These are phyloP conservation scores for Cyclospora cayetanensis DNA, from an alignment of 169 alveolate genomes.

Conservation along the genomic window DNA sequence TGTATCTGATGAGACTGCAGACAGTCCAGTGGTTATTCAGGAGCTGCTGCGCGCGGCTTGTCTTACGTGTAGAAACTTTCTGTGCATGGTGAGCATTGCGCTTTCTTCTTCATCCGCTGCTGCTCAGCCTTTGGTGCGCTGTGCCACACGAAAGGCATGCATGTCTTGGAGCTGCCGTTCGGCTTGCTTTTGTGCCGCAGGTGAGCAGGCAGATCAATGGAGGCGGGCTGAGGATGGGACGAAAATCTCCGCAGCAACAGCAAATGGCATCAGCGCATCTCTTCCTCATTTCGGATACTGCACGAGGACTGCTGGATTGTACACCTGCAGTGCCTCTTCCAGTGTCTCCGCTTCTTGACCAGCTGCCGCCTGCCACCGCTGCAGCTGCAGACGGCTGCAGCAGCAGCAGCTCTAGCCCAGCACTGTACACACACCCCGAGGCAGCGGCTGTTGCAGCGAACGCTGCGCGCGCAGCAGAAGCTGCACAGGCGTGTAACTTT, in stretches of 20 bases:
- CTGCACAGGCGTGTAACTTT: neutral
- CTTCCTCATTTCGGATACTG: constrained; percentile 19
- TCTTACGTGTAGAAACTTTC: neutral
- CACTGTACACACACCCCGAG: neutral
- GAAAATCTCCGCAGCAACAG: constrained; percentile 41
- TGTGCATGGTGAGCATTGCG: constrained; percentile 28
- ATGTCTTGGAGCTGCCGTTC: neutral
- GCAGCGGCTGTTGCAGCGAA: constrained; percentile 49
- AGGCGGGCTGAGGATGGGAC: constrained; percentile 8
- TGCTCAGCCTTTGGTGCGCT: constrained; percentile 4
- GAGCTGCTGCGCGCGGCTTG: constrained; percentile 59
- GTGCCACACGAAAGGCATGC: neutral
- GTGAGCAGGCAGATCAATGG: constrained; percentile 56
- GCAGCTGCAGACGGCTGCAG: neutral
- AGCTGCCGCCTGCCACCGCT: neutral
- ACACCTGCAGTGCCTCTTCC: constrained; percentile 40
- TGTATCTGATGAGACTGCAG: constrained; percentile 54
- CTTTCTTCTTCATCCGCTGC: neutral
- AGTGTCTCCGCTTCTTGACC: constrained; percentile 17
- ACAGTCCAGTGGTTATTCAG: constrained; percentile 41
- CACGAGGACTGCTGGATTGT: neutral
- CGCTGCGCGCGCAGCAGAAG: constrained; percentile 16
- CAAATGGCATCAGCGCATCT: constrained; percentile 32
- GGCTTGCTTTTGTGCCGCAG: neutral
- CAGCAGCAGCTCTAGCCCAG: neutral